phyloP scores from a whole-genome alignment of 306 rosid genomes.

The Cicer judaicum region DNA sequence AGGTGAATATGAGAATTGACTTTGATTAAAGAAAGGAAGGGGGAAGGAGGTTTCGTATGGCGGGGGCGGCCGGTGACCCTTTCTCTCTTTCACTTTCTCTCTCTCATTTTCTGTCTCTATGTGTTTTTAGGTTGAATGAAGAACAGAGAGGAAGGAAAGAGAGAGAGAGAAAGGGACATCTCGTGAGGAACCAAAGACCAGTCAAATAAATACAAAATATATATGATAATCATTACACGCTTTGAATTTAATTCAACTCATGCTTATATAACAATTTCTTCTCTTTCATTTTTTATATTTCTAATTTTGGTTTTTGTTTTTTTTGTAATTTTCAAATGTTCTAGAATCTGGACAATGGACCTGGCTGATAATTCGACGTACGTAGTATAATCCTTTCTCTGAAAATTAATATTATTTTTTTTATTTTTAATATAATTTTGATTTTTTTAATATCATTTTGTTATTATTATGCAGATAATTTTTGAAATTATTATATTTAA shows the following conservation, averaged over 20 bases:
- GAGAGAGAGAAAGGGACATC: slow-evolving; percentile 36
- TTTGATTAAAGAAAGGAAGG: slow-evolving; percentile 7
- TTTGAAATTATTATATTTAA: too few relatives aligned
- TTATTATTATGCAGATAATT: too few relatives aligned
- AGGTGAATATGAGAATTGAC: slow-evolving; percentile 28
- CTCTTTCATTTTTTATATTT: neutral
- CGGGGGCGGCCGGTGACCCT: slow-evolving; percentile 50
- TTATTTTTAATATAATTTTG: too few relatives aligned
- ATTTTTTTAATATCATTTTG: too few relatives aligned
- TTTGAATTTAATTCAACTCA: slow-evolving; percentile 26
- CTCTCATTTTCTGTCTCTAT: neutral
- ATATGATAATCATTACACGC: slow-evolving; percentile 33
- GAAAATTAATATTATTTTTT: too few relatives aligned
- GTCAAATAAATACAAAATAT: slow-evolving; percentile 37
- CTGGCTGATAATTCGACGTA: slow-evolving; percentile 19
- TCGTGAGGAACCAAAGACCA: slow-evolving; percentile 11
- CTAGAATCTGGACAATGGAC: slow-evolving; percentile 21
- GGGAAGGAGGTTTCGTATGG: slow-evolving; percentile 34
- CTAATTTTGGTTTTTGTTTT: slow-evolving; percentile 28
- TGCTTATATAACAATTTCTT: neutral
- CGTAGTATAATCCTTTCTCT: neutral
- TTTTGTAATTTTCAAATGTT: slow-evolving; percentile 24
- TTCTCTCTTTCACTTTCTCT: slow-evolving; percentile 16
- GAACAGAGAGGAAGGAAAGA: neutral
- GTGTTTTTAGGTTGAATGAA: neutral